Evolutionary conservation across 1,284 basidiomycete genomes (phyloP).

Genomic region (Sanguinoderma infundibulare): DNA sequence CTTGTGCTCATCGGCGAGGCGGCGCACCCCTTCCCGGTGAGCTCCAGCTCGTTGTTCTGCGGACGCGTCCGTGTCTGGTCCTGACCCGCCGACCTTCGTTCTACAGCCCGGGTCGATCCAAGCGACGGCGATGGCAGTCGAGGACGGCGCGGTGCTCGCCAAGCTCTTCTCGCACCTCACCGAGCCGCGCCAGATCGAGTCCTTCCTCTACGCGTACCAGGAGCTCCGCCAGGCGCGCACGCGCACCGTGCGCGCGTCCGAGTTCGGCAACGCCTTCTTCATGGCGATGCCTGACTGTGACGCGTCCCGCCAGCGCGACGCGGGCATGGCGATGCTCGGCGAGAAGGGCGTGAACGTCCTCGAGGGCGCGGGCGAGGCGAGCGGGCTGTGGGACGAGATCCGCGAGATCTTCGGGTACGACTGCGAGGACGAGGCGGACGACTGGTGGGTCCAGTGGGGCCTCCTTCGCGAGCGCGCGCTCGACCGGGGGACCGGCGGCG

Average conservation of each 20-base stretch:
- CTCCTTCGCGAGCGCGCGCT: slow-evolving; percentile 37
- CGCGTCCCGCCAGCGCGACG: slow-evolving; percentile 47
- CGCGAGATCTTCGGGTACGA: slow-evolving; percentile 39
- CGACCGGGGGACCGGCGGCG: not conserved
- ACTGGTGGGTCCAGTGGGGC: slow-evolving; percentile 45
- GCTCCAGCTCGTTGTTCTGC: slow-evolving; percentile 28
- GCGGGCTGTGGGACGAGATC: slow-evolving; percentile 34
- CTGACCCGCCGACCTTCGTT: slow-evolving; percentile 35
- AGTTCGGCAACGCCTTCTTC: slow-evolving; percentile 24
- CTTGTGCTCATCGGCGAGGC: slow-evolving; percentile 41
- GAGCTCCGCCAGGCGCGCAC: slow-evolving; percentile 43
- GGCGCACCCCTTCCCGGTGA: slow-evolving; percentile 56
- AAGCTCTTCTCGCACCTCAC: slow-evolving; percentile 61
- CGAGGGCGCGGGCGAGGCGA: slow-evolving; percentile 28
- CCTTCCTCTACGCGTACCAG: slow-evolving; percentile 57
- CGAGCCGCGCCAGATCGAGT: slow-evolving; percentile 52
- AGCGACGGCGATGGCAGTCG: slow-evolving; percentile 46
- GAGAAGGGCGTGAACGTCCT: slow-evolving; percentile 44
- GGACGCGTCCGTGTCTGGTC: slow-evolving; percentile 35
- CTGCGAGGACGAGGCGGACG: slow-evolving; percentile 42
- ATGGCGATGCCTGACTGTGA: slow-evolving; percentile 24
- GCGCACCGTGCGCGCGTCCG: slow-evolving; percentile 21
- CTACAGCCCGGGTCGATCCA: slow-evolving; percentile 35
- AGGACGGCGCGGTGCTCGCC: slow-evolving; percentile 63
- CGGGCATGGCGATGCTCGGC: slow-evolving; percentile 42